These are phyloP conservation scores for Macaranga tanarius DNA, from an alignment of 441 rosid species.

Conservation along the genomic window DNA sequence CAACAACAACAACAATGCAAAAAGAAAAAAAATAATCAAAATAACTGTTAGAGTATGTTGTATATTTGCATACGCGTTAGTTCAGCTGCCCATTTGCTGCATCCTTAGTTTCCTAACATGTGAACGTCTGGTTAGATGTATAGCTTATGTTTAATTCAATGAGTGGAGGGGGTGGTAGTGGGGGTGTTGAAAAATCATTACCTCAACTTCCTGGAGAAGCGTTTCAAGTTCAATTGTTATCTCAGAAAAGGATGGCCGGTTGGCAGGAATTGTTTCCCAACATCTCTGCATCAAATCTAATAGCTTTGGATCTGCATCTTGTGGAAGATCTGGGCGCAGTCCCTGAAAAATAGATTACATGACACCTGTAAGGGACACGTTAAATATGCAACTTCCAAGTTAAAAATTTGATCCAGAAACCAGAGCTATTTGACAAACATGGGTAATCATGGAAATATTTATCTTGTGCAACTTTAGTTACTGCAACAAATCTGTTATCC, in stretches of 20 bases:
- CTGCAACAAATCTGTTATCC: too few species aligned
- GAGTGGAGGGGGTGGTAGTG: background rate
- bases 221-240: constrained; percentile 49
- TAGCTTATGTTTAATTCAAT: background rate
- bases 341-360: constrained; percentile 40
- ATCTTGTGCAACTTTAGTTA: too few species aligned
- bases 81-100: constrained; percentile 40
- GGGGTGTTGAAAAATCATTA: constrained; percentile 9
- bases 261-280: constrained; percentile 58
- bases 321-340: constrained; percentile 64
- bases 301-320: constrained; percentile 50
- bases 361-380: background rate
- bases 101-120: constrained; percentile 36
- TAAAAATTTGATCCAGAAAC: background rate
- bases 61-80: background rate
- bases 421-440: background rate
- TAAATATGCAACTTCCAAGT: background rate
- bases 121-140: constrained; percentile 16
- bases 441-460: background rate
- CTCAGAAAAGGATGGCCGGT: constrained; percentile 59
- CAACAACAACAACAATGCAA: constrained; percentile 4
- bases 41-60: constrained; percentile 12
- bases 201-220: constrained; percentile 51
- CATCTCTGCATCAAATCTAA: constrained; percentile 64
- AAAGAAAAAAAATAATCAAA: constrained; percentile 15